Evolutionary conservation across 345 rosid genomes (phyloP), one percentile per base, ranked within the genome.

Genomic region (rapeseed (Brassica napus)): DNA sequence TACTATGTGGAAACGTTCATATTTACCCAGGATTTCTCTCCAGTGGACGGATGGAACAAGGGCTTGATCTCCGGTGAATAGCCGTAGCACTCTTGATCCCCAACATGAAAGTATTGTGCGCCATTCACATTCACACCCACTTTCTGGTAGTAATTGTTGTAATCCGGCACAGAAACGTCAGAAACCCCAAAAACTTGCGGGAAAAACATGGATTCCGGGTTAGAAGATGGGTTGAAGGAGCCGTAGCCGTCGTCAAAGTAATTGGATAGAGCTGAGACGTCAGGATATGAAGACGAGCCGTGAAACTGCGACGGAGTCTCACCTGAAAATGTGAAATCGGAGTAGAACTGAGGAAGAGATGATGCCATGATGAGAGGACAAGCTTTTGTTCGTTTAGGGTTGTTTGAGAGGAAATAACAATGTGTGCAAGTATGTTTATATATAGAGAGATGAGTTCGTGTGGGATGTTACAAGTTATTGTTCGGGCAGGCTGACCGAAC

Each of bases 71-170:
- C 85, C 31, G 82, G 86, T 71, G 83, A 42, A 74, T 79, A 83
- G 0, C 78, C 86, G 63, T 77, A 69, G 69, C 84, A 89, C 5
- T 89, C 90, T n/a, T 86, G 88, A n/a, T 88, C 88, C 44, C 75
- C 42, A 74, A 71, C 69, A 55, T 84, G 82, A 24, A 69, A 73
- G 8, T 72, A 76, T 4, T 74, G 89, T 30, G 80, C 73, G 28
- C 83, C 77, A 75, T 78, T 63, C 21, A 52, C 21, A 14, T 79
- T 79, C 11, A 72, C 55, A 60, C 70, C 42, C 65, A 52, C 37
- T 34, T 68, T 49, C 71, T 74, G 75, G 73, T 75, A 74, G 37
- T 68, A 77, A 10, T 72, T 86, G 69, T 77, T 71, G 79, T 82
- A 83, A 47, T 84, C 74, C 6, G 86, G 82, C 26, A 82, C 8